Base-by-base conservation (phyloP, 306 rosid species). In the Boehmeria nivea region DNA sequence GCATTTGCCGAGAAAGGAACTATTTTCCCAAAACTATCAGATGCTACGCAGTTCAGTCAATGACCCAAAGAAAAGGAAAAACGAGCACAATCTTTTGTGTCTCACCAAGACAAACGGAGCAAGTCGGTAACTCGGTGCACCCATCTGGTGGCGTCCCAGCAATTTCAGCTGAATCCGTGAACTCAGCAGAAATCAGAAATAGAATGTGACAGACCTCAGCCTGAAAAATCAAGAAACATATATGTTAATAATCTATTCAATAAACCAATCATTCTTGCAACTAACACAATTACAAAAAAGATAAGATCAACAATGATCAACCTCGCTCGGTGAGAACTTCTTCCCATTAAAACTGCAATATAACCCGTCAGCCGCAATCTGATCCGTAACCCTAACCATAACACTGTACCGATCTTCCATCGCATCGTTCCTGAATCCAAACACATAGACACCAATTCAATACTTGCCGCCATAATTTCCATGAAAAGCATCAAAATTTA, bases 91-190 rank as follows among this genome's bases (percentile, higher is more conserved):
- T 34, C 10, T 48, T 44, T 8, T n/a, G 71, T 2, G 51, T 67
- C 95, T 66, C 72, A 87, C 98, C 98, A 18, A 87, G 94, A 65
- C 98, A 91, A 72, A 91, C 89, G 0, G 99, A 93, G 55, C 99
- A 91, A 64, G 95, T 83, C 43, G 99, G 99, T 60, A 91, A 77
- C 73, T 87, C 95, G 0, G 84, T 73, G 69, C 81, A 87, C 50
- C 76, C 87, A 0, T 59, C 72, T 6, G 95, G 93, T 55, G 99
- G 89, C 20, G 87, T 76, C 58, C 84, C 82, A 13, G 96, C 87
- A 59, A 87, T 64, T 61, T 84, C 82, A 20, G 83, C 89, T 18
- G 68, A 83, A 48, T 84, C 96, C 0, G 95, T 82, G 72, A 84
- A 91, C 64, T 87, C 94, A 69, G 88, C 96, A 6, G 89, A 75